Conservation (phyloP, 2,329 filamentous ascomycete genomes). For the Diaporthe sp. region DNA sequence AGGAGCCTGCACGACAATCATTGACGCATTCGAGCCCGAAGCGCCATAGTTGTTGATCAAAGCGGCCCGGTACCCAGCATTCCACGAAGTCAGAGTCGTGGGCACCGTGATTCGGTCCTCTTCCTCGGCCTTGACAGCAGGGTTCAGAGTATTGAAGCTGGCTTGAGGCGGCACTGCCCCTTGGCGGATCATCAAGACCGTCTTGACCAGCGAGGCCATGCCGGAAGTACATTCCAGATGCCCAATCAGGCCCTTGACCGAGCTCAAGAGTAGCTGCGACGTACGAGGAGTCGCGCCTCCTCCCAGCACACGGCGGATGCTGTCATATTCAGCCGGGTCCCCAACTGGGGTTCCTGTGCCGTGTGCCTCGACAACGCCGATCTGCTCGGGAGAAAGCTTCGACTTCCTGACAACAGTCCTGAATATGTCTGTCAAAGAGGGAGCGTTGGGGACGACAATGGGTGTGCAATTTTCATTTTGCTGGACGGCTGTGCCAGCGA, state of each 20-base stretch:
- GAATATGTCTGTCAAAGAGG: slow-evolving; percentile 49
- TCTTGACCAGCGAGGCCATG: slow-evolving; percentile 56
- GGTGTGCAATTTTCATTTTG: slow-evolving; percentile 54
- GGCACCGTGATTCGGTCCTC: slow-evolving; percentile 41
- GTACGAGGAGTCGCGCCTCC: not conserved
- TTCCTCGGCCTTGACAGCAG: slow-evolving; percentile 51
- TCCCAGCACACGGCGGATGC: slow-evolving; percentile 48
- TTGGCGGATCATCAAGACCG: slow-evolving; percentile 59
- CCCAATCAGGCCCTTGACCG: slow-evolving; percentile 54
- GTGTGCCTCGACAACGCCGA: slow-evolving; percentile 54
- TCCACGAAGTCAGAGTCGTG: not conserved
- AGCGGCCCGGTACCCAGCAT: not conserved
- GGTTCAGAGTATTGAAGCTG: slow-evolving; percentile 59
- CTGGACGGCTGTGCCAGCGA: slow-evolving; percentile 54
- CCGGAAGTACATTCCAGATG: slow-evolving; percentile 61
- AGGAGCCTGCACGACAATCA: slow-evolving; percentile 60
- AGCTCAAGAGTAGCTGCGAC: not conserved
- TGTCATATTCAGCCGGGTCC: slow-evolving; percentile 51
- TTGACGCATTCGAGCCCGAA: slow-evolving; percentile 68
- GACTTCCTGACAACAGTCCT: slow-evolving; percentile 46
- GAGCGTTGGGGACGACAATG: slow-evolving; percentile 46
- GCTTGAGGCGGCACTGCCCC: slow-evolving; percentile 60
- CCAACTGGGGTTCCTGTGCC: slow-evolving; percentile 59
- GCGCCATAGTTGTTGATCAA: slow-evolving; percentile 65
- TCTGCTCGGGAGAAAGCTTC: slow-evolving; percentile 42